Conservation (phyloP, 331 rosid genomes). For the Quercus phellos region DNA sequence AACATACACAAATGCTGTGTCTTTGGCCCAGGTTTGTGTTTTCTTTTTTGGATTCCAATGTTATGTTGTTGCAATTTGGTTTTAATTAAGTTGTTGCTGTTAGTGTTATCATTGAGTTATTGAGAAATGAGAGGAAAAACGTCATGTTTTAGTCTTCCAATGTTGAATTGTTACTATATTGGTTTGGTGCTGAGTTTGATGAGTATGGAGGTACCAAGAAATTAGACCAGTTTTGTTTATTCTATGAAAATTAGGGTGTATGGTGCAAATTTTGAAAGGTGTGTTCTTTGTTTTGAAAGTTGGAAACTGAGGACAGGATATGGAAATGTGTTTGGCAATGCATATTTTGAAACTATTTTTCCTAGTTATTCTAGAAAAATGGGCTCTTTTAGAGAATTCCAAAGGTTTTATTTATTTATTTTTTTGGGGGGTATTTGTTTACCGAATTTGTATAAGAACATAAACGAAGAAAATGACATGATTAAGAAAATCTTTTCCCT, state of each 20-base stretch:
- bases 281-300: background rate
- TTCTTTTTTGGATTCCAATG: conserved; percentile 27
- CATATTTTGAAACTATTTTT: background rate
- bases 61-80: conserved; percentile 10
- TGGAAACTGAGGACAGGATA: background rate
- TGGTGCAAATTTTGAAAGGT: conserved; percentile 12
- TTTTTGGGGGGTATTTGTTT: background rate
- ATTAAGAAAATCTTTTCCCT: background rate
- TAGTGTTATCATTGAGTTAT: conserved; percentile 15
- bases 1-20: conserved; percentile 58
- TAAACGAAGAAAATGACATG: background rate
- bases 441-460: background rate
- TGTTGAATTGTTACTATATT: conserved; percentile 20
- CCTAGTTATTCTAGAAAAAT: background rate
- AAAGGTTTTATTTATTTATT: background rate
- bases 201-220: conserved; percentile 3
- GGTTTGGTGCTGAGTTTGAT: conserved; percentile 12
- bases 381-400: background rate
- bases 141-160: conserved; percentile 22
- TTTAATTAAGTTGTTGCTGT: conserved; percentile 7
- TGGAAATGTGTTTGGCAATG: background rate
- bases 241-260: conserved; percentile 6
- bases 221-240: conserved; percentile 5
- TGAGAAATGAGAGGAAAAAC: conserved; percentile 10
- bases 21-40: conserved; percentile 76